Conservation (phyloP, 495 filamentous ascomycete genomes). For the Chlorociboria aeruginascens region DNA sequence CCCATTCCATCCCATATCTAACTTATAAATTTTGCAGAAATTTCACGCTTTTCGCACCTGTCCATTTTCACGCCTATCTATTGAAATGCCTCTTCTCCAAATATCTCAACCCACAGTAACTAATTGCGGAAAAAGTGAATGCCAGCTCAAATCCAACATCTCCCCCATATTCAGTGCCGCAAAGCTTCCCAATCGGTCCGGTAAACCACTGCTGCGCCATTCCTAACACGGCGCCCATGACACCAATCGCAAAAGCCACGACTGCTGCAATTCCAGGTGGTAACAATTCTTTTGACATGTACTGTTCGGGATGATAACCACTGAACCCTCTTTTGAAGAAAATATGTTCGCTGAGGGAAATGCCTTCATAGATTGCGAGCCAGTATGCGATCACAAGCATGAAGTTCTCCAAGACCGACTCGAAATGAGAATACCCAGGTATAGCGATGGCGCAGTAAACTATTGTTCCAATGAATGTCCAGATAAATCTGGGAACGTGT, state of each 20-base stretch:
- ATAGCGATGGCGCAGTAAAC: conserved; percentile 68
- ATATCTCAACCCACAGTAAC: conserved; percentile 34
- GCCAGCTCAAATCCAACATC: conserved; percentile 70
- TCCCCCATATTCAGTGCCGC: conserved; percentile 48
- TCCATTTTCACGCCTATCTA: conserved; percentile 18
- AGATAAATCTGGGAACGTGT: conserved; percentile 65
- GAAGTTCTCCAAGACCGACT: conserved; percentile 61
- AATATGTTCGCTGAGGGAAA: conserved; percentile 64
- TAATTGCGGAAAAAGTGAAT: conserved; percentile 38
- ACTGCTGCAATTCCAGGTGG: conserved; percentile 63
- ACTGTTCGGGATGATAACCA: conserved; percentile 51
- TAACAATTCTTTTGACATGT: conserved; percentile 45
- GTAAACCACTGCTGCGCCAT: conserved; percentile 70
- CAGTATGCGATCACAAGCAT: conserved; percentile 76
- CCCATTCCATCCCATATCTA: no score
- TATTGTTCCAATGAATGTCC: conserved; percentile 55
- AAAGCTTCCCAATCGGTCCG: conserved; percentile 56
- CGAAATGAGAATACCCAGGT: conserved; percentile 66
- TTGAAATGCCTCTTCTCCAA: conserved; percentile 45
- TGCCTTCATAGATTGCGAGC: conserved; percentile 70
- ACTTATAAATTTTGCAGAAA: background rate
- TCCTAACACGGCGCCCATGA: conserved; percentile 62
- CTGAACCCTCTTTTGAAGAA: conserved; percentile 55
- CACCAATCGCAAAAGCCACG: conserved; percentile 52
- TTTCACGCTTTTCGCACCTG: background rate